Evolutionary conservation across 78 protist species (phyloP).

Genomic region (Isochrysis galbana): DNA sequence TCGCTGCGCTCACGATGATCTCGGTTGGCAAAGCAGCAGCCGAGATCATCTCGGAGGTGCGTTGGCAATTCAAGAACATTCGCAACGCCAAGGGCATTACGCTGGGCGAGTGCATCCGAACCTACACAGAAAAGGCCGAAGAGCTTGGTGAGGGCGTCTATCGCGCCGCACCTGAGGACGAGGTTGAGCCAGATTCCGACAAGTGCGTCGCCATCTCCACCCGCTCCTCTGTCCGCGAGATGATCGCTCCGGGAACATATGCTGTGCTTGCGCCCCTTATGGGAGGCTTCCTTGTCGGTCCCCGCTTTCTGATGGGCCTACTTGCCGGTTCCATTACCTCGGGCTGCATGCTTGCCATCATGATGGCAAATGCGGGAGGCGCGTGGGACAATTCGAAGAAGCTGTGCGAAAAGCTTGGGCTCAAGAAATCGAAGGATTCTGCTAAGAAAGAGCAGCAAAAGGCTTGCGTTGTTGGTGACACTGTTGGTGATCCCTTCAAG

Average conservation of each 20-base stretch:
- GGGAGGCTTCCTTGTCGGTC: slow-evolving; percentile 3
- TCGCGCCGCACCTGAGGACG: neutral
- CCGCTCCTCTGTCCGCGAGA: slow-evolving; percentile 60
- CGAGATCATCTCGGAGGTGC: slow-evolving; percentile 64
- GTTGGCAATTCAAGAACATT: slow-evolving; percentile 51
- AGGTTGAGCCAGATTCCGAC: slow-evolving; percentile 38
- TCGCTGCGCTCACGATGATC: slow-evolving; percentile 76
- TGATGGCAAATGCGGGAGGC: slow-evolving; percentile 72
- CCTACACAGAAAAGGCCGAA: neutral
- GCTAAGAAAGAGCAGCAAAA: slow-evolving; percentile 58
- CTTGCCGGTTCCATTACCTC: slow-evolving; percentile 65
- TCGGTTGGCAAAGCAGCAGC: slow-evolving; percentile 73
- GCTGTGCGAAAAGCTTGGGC: slow-evolving; percentile 54
- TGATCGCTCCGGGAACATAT: slow-evolving; percentile 58
- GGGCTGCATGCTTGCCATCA: slow-evolving; percentile 63
- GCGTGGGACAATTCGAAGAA: slow-evolving; percentile 87
- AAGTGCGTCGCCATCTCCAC: slow-evolving; percentile 64
- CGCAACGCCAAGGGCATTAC: neutral
- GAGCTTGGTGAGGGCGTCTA: neutral
- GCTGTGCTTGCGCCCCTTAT: neutral
- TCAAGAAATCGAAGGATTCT: slow-evolving; percentile 20
- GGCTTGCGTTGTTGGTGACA: slow-evolving; percentile 77
- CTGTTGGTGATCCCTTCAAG: slow-evolving; percentile 84
- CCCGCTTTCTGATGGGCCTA: slow-evolving; percentile 12
- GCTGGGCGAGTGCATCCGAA: neutral